Evolutionary conservation across 108 stramenopile species (phyloP).

Genomic region (Cylindrotheca fusiformis): DNA sequence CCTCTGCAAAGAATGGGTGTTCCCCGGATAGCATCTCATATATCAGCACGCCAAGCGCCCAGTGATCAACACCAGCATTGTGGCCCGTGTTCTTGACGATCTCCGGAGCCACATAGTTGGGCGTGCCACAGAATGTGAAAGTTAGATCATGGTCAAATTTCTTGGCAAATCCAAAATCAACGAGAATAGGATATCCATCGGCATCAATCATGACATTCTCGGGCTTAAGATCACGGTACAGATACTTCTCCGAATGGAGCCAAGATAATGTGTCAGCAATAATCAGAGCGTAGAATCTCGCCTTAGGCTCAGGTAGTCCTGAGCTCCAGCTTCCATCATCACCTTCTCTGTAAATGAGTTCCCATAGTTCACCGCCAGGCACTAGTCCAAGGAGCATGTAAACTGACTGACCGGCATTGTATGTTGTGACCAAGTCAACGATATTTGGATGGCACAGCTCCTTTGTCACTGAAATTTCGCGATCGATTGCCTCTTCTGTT

Average conservation of each 20-base stretch:
- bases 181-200: slow-evolving; percentile 76
- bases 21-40: slow-evolving; percentile 86
- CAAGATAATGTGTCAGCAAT: slow-evolving; percentile 85
- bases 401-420: slow-evolving; percentile 54
- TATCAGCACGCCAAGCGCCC: slow-evolving; percentile 88
- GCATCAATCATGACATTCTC: slow-evolving; percentile 67
- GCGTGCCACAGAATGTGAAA: slow-evolving; percentile 95
- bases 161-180: slow-evolving; percentile 85
- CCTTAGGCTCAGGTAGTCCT: slow-evolving; percentile 41
- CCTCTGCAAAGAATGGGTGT: slow-evolving; percentile 53
- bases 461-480: slow-evolving; percentile 29
- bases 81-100: slow-evolving; percentile 90
- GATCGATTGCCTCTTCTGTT: slow-evolving; percentile 80
- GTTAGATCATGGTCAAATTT: slow-evolving; percentile 66
- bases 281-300: slow-evolving; percentile 65
- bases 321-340: slow-evolving; percentile 45
- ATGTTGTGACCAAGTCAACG: slow-evolving; percentile 55
- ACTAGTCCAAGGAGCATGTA: slow-evolving; percentile 79
- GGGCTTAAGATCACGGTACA: slow-evolving; percentile 93
- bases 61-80: slow-evolving; percentile 88
- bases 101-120: slow-evolving; percentile 91
- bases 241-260: slow-evolving; percentile 78
- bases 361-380: slow-evolving; percentile 84
- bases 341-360: slow-evolving; percentile 57
- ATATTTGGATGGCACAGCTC: slow-evolving; percentile 69